These are phyloP conservation scores for Malassezia obtusa DNA, from an alignment of 1,284 basidiomycete genomes.

Conservation along the genomic window DNA sequence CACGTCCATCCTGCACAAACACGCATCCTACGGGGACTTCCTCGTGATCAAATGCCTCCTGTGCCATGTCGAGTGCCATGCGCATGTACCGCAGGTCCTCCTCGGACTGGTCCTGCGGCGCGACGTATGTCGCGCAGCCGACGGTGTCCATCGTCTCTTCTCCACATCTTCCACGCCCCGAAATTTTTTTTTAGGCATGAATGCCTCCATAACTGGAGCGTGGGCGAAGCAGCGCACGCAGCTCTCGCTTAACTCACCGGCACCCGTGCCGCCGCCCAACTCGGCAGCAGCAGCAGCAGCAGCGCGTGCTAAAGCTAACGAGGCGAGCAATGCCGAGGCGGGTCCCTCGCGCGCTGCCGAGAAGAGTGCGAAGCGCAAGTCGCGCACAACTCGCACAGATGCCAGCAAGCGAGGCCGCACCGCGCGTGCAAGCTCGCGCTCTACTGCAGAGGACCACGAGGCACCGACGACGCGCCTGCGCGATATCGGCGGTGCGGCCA, in stretches of 20 bases:
- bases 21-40: slow-evolving; percentile 97
- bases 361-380: slow-evolving; percentile 31
- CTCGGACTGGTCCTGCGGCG: slow-evolving; percentile 29
- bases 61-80: slow-evolving; percentile 42
- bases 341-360: slow-evolving; percentile 5
- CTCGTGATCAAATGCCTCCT: slow-evolving; percentile 67
- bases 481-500: slow-evolving; percentile 76
- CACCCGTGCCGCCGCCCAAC: slow-evolving; percentile 28
- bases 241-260: slow-evolving; percentile 34
- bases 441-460: slow-evolving; percentile 29
- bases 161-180: not conserved
- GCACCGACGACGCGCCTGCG: slow-evolving; percentile 62
- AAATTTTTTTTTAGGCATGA: slow-evolving; percentile 19
- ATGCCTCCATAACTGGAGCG: slow-evolving; percentile 37
- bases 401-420: slow-evolving; percentile 20
- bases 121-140: slow-evolving; percentile 22
- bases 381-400: slow-evolving; percentile 23
- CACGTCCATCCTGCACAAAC: slow-evolving; percentile 65
- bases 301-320: not conserved
- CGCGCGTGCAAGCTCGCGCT: slow-evolving; percentile 17
- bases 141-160: slow-evolving; percentile 4
- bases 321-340: slow-evolving; percentile 14
- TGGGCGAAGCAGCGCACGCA: slow-evolving; percentile 33
- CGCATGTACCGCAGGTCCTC: slow-evolving; percentile 43
- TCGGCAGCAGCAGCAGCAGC: slow-evolving; percentile 33